Evolutionary conservation across 139 green algal species (phyloP), one percentile per base, ranked within the genome.

Genomic region (Tetratostichococcus sp.): DNA sequence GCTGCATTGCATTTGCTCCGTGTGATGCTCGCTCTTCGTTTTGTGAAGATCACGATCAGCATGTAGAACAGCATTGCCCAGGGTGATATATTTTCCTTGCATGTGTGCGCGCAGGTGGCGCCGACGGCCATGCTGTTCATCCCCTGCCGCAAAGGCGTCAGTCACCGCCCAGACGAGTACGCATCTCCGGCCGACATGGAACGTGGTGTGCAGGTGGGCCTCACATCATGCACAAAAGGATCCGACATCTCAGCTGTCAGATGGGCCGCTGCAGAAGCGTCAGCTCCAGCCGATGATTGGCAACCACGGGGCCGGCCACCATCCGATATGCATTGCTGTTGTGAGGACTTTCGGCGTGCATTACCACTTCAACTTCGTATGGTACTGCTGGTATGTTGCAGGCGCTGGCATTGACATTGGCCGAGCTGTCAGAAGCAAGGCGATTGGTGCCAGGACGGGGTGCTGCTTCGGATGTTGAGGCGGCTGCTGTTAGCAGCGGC

Each of bases 51-150:
- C n/a, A n/a, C n/a, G n/a, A n/a, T n/a, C n/a, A n/a, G 39, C 39
- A 50, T 50, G 39, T 50, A 11, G 39, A 16, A 69, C 25, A 35
- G 28, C 65, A 28, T 6, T 69, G 65, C 23, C 58, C 17, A 67
- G 4, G 25, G 4, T 67, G 58, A n/a, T n/a, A 67, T 30, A 67
- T 6, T 67, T 8, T 50, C 39, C 8, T 14, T 50, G 8, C 14
- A 17, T 62, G 50, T 25, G 2, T 8, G 4, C 14, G 28, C 16
- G 66, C 81, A 82, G 65, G 85, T 97, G 30, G 91, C 90, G 14
- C 92, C 89, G 35, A 94, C 87, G 1, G 94, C 83, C 69, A 98
- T 98, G 94, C 93, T 98, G 43, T 98, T 98, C 83, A 96, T 98
- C 66, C 95, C 95, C 23, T 98, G 95, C 74, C 66, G 75, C 65